phyloP scores from a whole-genome alignment of 1,139 yeast species.

The Waltiozyma sp. region DNA sequence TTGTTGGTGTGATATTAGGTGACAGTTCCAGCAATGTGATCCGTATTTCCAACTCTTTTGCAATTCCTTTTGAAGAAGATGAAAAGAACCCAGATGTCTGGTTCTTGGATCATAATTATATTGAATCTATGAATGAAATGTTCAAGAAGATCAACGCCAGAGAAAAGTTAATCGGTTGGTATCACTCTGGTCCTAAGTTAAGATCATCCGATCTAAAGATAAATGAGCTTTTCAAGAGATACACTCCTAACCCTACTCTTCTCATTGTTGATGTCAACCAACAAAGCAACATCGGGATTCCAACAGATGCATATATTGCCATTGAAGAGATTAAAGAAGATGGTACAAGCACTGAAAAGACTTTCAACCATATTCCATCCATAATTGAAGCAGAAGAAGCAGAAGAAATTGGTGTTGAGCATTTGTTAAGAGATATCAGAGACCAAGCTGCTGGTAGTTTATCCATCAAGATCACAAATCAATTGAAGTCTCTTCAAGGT shows the following conservation, averaged over 20 bases:
- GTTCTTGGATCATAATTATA: conserved; percentile 94
- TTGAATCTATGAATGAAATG: conserved; percentile 97
- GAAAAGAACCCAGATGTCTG: conserved; percentile 88
- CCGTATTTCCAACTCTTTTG: conserved; percentile 68
- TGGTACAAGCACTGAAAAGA: conserved; percentile 89
- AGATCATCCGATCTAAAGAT: conserved; percentile 82
- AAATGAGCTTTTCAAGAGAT: conserved; percentile 79
- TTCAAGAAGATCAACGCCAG: conserved; percentile 94
- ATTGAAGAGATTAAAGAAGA: conserved; percentile 94
- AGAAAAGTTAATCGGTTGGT: conserved; percentile 96
- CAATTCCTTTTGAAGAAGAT: conserved; percentile 95
- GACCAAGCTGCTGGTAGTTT: conserved; percentile 95
- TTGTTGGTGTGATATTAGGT: conserved; percentile 89
- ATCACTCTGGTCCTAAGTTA: conserved; percentile 93
- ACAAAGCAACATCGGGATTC: conserved; percentile 74
- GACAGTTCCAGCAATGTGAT: conserved; percentile 50
- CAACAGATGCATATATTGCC: conserved; percentile 92
- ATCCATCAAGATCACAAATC: conserved; percentile 78
- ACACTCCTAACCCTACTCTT: conserved; percentile 72
- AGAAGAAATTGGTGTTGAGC: conserved; percentile 98
- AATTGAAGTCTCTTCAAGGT: conserved; percentile 80
- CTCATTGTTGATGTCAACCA: conserved; percentile 79
- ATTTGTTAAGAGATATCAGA: conserved; percentile 81
- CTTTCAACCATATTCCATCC: conserved; percentile 89
- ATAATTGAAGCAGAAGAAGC: conserved; percentile 96